Base-by-base conservation (phyloP, 441 rosid species). In the California macrophylla region DNA sequence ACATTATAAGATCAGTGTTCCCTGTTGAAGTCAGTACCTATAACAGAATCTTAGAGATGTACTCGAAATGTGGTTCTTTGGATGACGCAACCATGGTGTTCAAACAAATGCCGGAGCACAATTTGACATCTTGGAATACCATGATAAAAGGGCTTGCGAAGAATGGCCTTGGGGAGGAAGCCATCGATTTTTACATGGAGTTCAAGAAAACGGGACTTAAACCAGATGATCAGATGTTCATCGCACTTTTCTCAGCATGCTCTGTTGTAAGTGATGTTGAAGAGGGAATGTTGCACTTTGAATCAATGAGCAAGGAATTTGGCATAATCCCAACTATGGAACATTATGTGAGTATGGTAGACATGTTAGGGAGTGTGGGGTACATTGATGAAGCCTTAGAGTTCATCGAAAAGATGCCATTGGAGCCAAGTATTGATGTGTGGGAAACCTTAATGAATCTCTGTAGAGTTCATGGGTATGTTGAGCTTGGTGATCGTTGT, bases 401-500 rank as follows among this genome's bases (percentile, higher is more conserved):
- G 20, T 91, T 93, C 71, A 75, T 82, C 2, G 90, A 85, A 69
- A 83, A 81, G 64, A 85, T 93, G 88, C 93, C 93, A 4, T 6
- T 82, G 61, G 81, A 84, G 75, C 86, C 96, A 16, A 83, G 72
- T 71, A 75, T 72, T 67, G 87, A 83, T 67, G 78, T 89, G 50
- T 91, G 96, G 96, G 89, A 86, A 79, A 82, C 84, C 34, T 73
- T 93, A 67, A 88, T 91, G 97, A 82, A 81, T 68, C 84, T 83
- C 6, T 77, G 92, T 76, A 79, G 96, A 67, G 76, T 84, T 32
- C 96, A 91, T 56, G 97, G 97, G 21, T 73, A 88, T 74, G 68
- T 77, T 64, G 96, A 85, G 80, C 93, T 89, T 1, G 98, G 98
- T n/a, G 89, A 89, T 79, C 84, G 75, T 2, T 91, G 95, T 72